A percentile compares a stretch with the other conserved stretches of the same genome.
These are phyloP conservation scores for Colletotrichum cereale DNA, from an alignment of 2,329 filamentous ascomycete genomes.

Conservation along the genomic window DNA sequence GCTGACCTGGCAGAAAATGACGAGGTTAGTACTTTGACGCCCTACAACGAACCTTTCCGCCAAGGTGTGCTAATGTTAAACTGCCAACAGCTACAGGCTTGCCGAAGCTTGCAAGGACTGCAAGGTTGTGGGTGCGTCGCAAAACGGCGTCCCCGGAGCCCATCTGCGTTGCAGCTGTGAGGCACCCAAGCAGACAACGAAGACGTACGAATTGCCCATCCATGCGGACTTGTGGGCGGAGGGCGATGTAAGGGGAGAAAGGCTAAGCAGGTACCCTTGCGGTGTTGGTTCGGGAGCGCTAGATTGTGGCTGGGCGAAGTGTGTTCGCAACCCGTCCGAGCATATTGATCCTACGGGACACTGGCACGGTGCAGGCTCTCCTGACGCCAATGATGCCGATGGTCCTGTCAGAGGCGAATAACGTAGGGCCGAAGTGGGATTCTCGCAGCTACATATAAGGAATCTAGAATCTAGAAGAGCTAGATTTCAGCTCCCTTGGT, in stretches of 20 bases:
- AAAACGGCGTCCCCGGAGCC: neutral
- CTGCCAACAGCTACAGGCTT: neutral
- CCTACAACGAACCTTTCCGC: no score
- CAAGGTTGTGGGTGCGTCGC: neutral
- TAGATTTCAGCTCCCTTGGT: no score
- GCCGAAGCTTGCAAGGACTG: neutral
- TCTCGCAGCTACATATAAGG: no score
- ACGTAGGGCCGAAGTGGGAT: no score
- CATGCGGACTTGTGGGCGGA: neutral
- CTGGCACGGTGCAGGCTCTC: conserved; percentile 1
- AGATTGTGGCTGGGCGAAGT: neutral
- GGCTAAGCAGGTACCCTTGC: neutral
- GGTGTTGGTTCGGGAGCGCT: neutral
- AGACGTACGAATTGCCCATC: neutral
- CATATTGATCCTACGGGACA: neutral
- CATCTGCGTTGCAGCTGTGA: neutral
- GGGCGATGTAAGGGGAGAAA: neutral
- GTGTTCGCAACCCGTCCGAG: neutral
- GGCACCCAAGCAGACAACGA: neutral
- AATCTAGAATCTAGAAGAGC: no score
- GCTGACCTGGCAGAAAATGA: neutral
- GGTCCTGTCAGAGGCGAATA: no score
- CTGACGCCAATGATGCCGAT: neutral
- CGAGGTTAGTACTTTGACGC: neutral
- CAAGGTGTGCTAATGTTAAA: neutral